These are phyloP conservation scores for Amanita muscaria DNA, from an alignment of 768 basidiomycete genomes.

Conservation along the genomic window DNA sequence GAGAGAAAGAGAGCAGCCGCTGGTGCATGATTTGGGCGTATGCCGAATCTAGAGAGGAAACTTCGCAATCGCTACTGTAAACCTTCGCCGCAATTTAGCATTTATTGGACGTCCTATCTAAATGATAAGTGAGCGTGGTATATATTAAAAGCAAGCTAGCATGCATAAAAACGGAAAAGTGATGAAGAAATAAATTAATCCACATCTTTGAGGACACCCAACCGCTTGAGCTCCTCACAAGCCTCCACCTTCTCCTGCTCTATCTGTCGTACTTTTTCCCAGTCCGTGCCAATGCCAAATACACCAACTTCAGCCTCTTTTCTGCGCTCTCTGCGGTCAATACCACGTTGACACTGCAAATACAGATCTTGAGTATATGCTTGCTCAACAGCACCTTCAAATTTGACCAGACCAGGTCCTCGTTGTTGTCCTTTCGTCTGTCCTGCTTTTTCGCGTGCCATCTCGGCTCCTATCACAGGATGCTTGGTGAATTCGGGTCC, in stretches of 20 bases:
- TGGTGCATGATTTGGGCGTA: conserved; percentile 8
- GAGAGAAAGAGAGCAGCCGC: conserved; percentile 49
- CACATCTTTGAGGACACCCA: conserved; percentile 37
- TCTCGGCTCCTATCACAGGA: conserved; percentile 63
- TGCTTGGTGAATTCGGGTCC: conserved; percentile 66
- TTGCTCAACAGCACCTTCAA: conserved; percentile 73
- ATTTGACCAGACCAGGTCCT: conserved; percentile 42
- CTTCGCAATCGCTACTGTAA: conserved; percentile 4
- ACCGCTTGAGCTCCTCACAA: conserved; percentile 67
- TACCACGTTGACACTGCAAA: conserved; percentile 58
- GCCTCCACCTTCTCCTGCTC: conserved; percentile 60
- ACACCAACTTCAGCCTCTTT: conserved; percentile 76
- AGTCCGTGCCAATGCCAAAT: conserved; percentile 89
- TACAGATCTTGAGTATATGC: conserved; percentile 66
- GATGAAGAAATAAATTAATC: conserved; percentile 16
- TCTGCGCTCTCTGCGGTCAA: conserved; percentile 57
- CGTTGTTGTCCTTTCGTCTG: conserved; percentile 17
- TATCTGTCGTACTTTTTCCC: conserved; percentile 77
- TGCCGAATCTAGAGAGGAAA: conserved; percentile 18
- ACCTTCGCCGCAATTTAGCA: conserved; percentile 1
- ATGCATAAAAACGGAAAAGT: not conserved
- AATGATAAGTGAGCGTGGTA: conserved; percentile 6
- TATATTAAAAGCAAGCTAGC: conserved; percentile 6
- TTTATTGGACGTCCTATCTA: not conserved
- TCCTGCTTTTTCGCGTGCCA: conserved; percentile 43